Evolutionary conservation across 768 basidiomycete genomes (phyloP).

Genomic region (Heimioporus sp.): DNA sequence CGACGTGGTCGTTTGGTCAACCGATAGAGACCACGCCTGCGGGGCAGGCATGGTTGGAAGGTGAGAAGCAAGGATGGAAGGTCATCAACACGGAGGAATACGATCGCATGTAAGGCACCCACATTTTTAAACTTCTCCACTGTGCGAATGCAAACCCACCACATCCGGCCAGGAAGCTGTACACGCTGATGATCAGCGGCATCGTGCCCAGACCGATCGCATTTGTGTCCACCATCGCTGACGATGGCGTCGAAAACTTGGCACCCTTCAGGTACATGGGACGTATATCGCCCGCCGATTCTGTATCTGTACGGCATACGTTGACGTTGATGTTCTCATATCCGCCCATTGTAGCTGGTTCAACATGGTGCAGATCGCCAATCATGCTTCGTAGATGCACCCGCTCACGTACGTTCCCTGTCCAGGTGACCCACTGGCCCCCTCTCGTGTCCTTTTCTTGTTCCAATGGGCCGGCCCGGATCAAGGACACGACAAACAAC

Average conservation of each 20-base stretch:
- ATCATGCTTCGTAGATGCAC: no score
- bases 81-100: slow-evolving; percentile 28
- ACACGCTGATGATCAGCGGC: slow-evolving; percentile 37
- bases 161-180: slow-evolving; percentile 19
- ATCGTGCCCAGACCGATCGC: slow-evolving; percentile 46
- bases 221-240: slow-evolving; percentile 38
- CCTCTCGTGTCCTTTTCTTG: slow-evolving; percentile 40
- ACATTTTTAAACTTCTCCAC: not conserved
- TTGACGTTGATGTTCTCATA: not conserved
- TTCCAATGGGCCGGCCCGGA: slow-evolving; percentile 10
- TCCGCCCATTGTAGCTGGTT: slow-evolving; percentile 21
- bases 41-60: slow-evolving; percentile 34
- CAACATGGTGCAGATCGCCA: slow-evolving; percentile 18
- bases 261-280: slow-evolving; percentile 39
- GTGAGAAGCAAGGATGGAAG: slow-evolving; percentile 36
- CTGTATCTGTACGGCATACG: not conserved
- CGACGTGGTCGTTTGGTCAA: slow-evolving; percentile 33
- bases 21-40: slow-evolving; percentile 24
- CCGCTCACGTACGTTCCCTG: no score
- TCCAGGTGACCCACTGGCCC: slow-evolving; percentile 20
- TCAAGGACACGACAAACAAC: slow-evolving; percentile 46
- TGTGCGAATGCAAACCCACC: no score
- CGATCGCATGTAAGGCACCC: slow-evolving; percentile 24
- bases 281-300: not conserved
- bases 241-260: slow-evolving; percentile 37